Evolutionary conservation across 2,329 filamentous ascomycete genomes (phyloP).

Genomic region (Beauveria caledonica): DNA sequence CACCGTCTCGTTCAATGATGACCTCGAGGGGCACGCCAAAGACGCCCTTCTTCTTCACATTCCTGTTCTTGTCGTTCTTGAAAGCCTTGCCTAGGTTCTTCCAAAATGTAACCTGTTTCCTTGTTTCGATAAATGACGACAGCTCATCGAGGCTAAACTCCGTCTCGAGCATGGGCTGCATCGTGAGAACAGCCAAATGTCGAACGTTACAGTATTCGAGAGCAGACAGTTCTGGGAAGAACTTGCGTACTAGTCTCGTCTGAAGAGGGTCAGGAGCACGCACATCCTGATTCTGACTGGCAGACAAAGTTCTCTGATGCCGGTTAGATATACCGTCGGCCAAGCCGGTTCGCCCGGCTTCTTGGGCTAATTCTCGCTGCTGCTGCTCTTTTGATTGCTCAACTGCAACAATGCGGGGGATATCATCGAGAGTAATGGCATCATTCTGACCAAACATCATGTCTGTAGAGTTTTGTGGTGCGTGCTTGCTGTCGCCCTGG

Average conservation of each 20-base stretch:
- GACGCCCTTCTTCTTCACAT: conserved; percentile 81
- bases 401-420: conserved; percentile 88
- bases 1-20: conserved; percentile 86
- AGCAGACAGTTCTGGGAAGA: conserved; percentile 92
- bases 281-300: conserved; percentile 40
- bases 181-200: conserved; percentile 87
- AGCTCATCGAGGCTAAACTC: conserved; percentile 93
- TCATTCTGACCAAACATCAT: conserved; percentile 86
- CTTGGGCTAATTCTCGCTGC: conserved; percentile 41
- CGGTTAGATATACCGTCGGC: conserved; percentile 48
- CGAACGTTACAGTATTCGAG: conserved; percentile 97
- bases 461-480: conserved; percentile 53
- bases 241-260: conserved; percentile 58
- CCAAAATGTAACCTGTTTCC: conserved; percentile 88
- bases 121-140: conserved; percentile 83
- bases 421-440: conserved; percentile 89
- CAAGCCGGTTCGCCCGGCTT: conserved; percentile 52
- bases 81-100: conserved; percentile 97
- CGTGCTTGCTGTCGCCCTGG: conserved; percentile 38
- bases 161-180: conserved; percentile 84
- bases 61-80: conserved; percentile 73
- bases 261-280: conserved; percentile 46
- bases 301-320: conserved; percentile 55
- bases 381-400: conserved; percentile 90
- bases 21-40: conserved; percentile 86